Evolutionary conservation across 345 rosid genomes (phyloP), one percentile per base, ranked within the genome.

Genomic region (Camelina neglecta): DNA sequence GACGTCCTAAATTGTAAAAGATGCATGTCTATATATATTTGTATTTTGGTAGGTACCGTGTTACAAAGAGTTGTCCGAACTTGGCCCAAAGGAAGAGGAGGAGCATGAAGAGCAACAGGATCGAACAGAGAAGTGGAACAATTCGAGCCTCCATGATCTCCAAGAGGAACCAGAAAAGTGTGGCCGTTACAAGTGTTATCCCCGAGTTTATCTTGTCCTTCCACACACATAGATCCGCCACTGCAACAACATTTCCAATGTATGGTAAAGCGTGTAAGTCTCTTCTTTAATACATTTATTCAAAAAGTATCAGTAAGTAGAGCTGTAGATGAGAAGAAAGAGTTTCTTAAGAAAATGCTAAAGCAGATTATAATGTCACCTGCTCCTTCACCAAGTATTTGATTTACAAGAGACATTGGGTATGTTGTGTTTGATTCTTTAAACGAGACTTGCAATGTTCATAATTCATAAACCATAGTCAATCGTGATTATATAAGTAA

Each of bases 221-320:
- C 74, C 79, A 75, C 47, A 38, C 7, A 75, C 79, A 75, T 3
- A 75, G 51, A 68, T 75, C 47, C 5, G 68, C 79, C 47, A 75
- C 69, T 68, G 59, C 79, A 60, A 67, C 47, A 67, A 15, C 13
- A 60, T 67, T 60, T 53, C 23, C 11, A 33, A 54, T 49, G 26
- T 16, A 49, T 60, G 18, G 59, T 55, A 26, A 15, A 15, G 41
- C 61, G 21, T 6, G 3, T n/a, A 8, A 33, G 42, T 13, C 60
- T 29, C 60, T 31, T 58, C 61, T 58, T 57, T 57, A 5, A 33
- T 7, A 33, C 36, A 33, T 33, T 6, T 33, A 33, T 33, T 33
- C 36, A 33, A 6, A 33, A 33, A 6, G 36, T 33, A 33, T 33
- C 5, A 33, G 36, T 33, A 33, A 5, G 8, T 33, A 38, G 8